Evolutionary conservation across 306 rosid species (phyloP).

Genomic region (Acmispon strigosus): DNA sequence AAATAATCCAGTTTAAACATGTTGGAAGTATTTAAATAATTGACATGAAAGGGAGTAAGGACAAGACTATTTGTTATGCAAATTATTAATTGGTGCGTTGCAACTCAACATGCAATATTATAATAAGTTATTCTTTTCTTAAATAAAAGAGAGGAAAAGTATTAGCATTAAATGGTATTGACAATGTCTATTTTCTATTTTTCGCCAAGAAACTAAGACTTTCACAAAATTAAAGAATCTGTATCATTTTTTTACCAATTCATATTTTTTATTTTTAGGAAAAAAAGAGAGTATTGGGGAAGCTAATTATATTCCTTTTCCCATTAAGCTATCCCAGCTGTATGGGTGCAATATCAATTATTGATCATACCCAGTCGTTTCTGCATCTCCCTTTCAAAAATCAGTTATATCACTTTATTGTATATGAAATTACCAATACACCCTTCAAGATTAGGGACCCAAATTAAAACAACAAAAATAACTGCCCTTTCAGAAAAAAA

Average conservation of each 20-base stretch:
- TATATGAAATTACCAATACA: constrained; percentile 21
- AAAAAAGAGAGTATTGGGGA: not conserved
- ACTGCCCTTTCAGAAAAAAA: not conserved
- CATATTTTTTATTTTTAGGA: not conserved
- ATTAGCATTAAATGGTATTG: not conserved
- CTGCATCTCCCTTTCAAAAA: constrained; percentile 18
- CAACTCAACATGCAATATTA: constrained; percentile 3
- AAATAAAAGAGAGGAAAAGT: not conserved
- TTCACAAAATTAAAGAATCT: constrained; percentile 3
- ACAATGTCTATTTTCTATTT: not conserved
- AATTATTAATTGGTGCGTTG: not conserved
- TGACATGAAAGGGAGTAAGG: not conserved
- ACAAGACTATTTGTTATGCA: constrained; percentile 5
- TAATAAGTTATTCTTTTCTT: not conserved
- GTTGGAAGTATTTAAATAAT: not conserved
- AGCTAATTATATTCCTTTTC: not conserved
- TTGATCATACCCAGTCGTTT: not conserved
- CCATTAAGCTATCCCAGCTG: constrained; percentile 29
- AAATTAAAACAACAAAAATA: not conserved
- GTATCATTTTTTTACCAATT: not conserved
- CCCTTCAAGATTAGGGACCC: constrained; percentile 3
- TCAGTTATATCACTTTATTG: constrained; percentile 19
- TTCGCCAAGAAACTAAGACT: not conserved
- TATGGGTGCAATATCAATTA: constrained; percentile 19
- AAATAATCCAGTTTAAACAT: not conserved